Evolutionary conservation across 306 rosid genomes (phyloP).

Genomic region (Inga oerstediana): DNA sequence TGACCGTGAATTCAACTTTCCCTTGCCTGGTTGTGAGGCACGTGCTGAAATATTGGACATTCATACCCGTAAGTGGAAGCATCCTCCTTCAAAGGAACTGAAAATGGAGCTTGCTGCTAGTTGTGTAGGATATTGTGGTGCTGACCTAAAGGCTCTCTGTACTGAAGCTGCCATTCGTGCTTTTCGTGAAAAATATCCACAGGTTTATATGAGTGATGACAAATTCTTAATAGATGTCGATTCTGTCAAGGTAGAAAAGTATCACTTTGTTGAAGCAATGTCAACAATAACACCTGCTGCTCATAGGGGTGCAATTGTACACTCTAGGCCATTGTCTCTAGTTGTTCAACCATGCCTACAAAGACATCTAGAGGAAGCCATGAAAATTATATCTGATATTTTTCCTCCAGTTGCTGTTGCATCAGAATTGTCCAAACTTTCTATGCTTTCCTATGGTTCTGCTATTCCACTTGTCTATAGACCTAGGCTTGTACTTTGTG

Average conservation of each 20-base stretch:
- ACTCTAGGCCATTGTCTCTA: conserved; percentile 88
- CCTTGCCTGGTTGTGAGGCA: conserved; percentile 94
- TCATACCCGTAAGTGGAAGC: conserved; percentile 96
- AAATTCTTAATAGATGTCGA: conserved; percentile 93
- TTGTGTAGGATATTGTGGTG: conserved; percentile 99
- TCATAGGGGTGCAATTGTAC: conserved; percentile 92
- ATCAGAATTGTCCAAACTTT: conserved; percentile 77
- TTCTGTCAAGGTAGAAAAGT: conserved; percentile 84
- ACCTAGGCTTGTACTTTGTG: conserved; percentile 90
- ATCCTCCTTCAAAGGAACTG: conserved; percentile 83
- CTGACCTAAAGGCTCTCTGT: conserved; percentile 96
- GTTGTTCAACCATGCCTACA: conserved; percentile 90
- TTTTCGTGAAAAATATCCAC: conserved; percentile 94
- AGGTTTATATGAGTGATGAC: conserved; percentile 95
- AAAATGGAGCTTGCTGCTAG: conserved; percentile 89
- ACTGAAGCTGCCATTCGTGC: conserved; percentile 99
- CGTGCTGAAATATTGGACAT: conserved; percentile 93
- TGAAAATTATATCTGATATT: conserved; percentile 71
- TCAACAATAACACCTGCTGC: conserved; percentile 98
- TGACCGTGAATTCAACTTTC: conserved; percentile 95
- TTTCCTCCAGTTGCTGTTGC: conserved; percentile 67
- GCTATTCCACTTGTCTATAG: conserved; percentile 93
- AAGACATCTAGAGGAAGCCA: conserved; percentile 70
- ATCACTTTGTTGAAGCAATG: conserved; percentile 95
- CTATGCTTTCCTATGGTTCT: conserved; percentile 90